A percentile compares a stretch with the other conserved stretches of the same genome.
Evolutionary conservation across 768 basidiomycete genomes (phyloP).

Genomic region (Pholiota conissans): DNA sequence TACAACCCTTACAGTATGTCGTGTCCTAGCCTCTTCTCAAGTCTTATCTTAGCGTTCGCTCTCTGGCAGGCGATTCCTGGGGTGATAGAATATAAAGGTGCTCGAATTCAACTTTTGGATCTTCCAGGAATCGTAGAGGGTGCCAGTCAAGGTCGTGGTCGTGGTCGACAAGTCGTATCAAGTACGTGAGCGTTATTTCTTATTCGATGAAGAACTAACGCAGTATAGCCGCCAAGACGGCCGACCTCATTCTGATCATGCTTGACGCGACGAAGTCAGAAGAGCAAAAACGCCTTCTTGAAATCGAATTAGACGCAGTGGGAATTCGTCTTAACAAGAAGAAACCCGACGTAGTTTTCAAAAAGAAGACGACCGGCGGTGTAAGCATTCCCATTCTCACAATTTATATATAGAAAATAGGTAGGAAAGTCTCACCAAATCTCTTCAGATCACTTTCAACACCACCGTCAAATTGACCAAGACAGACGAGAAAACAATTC

Average conservation of each 20-base stretch:
- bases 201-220: constrained; percentile 3
- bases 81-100: constrained; percentile 93
- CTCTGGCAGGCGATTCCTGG: constrained; percentile 84
- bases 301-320: constrained; percentile 94
- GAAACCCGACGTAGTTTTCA: constrained; percentile 94
- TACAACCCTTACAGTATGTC: constrained; percentile 79
- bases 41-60: constrained; percentile 9
- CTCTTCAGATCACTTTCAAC: constrained; percentile 79
- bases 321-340: constrained; percentile 92
- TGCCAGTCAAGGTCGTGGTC: constrained; percentile 85
- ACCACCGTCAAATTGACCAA: constrained; percentile 91
- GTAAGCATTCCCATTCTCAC: constrained; percentile 53
- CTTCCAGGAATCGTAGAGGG: constrained; percentile 96
- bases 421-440: too few species aligned
- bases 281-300: constrained; percentile 85
- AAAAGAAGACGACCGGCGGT: constrained; percentile 89
- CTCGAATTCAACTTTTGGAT: constrained; percentile 90
- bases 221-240: constrained; percentile 73
- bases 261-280: constrained; percentile 91
- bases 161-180: constrained; percentile 95
- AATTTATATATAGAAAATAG: too few species aligned
- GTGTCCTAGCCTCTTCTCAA: background rate
- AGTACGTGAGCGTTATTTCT: constrained; percentile 42
- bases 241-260: constrained; percentile 93
- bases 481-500: constrained; percentile 93